Base-by-base conservation (phyloP, 345 rosid genomes). In the Cochlearia excelsa region DNA sequence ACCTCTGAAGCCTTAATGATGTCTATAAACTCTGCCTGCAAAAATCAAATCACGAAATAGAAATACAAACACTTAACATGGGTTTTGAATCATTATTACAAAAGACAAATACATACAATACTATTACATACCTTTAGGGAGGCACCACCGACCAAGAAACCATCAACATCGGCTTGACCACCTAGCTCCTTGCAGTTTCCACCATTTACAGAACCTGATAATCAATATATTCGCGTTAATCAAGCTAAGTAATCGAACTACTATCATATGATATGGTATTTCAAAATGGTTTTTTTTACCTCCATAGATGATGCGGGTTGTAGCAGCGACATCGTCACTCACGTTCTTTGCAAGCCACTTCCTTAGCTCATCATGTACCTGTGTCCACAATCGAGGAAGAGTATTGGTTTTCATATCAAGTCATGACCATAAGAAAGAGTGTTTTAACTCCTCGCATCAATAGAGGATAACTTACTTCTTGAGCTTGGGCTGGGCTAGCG, bases 61-160 rank as follows among this genome's bases (percentile, higher is more conserved):
- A 35, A 11, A 9, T 6, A 37, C 27, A 38, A 16, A 16, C 23
- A 16, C 23, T 63, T 33, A 50, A 54, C 26, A 49, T 26, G 16
- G 30, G 23, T 35, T 28, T 30, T 11, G 4, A 16, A 16, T 16
- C 23, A 16, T 16, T 16, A 16, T 16, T 1, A 2, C 31, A 16
- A 16, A 16, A 16, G 23, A 16, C 23, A 54, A 40, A 8, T 40
- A 31, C 28, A 46, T 1, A 38, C 6, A 16, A 34, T 9, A 40
- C 47, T 11, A 27, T 51, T 7, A 27, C 33, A 16, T 58, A 87
- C 90, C 90, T 88, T 88, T 26, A 88, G 79, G 33, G 96, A 82
- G 60, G 96, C 96, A 54, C 96, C 96, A 46, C 96, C 96, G 37
- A 88, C 96, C 77, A 88, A 79, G 79, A 88, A 88, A 53, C 96